Evolutionary conservation across 768 basidiomycete species (phyloP).

Genomic region (Zangia roseola): DNA sequence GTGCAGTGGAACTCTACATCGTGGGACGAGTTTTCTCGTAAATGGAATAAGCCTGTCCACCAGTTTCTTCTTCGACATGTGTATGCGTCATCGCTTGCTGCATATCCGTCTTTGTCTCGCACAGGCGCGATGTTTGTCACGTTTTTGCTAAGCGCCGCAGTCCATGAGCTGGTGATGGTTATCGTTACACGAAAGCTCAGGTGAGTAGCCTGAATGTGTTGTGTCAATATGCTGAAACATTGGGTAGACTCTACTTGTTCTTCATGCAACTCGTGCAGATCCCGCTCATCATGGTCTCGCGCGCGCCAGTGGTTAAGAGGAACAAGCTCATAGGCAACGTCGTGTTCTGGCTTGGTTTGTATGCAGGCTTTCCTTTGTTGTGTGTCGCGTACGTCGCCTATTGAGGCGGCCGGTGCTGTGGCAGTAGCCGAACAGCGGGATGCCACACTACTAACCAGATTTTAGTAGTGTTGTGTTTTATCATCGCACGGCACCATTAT

Average conservation of each 20-base stretch:
- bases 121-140: conserved; percentile 88
- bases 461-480: too few species aligned
- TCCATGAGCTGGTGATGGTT: conserved; percentile 95
- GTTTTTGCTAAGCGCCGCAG: conserved; percentile 85
- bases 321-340: conserved; percentile 83
- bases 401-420: conserved; percentile 25
- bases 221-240: not conserved
- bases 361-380: conserved; percentile 89
- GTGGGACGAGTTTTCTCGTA: conserved; percentile 96
- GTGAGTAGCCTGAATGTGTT: too few species aligned
- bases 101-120: conserved; percentile 67
- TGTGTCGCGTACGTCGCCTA: conserved; percentile 74
- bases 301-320: conserved; percentile 71
- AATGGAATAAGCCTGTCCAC: conserved; percentile 98
- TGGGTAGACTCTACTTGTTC: conserved; percentile 79
- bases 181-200: conserved; percentile 91
- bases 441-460: too few species aligned
- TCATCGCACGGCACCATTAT: too few species aligned
- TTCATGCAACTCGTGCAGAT: conserved; percentile 84
- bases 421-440: too few species aligned
- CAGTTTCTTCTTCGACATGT: conserved; percentile 93
- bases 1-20: conserved; percentile 93
- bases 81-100: conserved; percentile 83
- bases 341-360: conserved; percentile 93
- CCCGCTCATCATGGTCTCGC: conserved; percentile 82